Base-by-base conservation (phyloP, 306 rosid genomes). In the Vigna unguiculata region DNA sequence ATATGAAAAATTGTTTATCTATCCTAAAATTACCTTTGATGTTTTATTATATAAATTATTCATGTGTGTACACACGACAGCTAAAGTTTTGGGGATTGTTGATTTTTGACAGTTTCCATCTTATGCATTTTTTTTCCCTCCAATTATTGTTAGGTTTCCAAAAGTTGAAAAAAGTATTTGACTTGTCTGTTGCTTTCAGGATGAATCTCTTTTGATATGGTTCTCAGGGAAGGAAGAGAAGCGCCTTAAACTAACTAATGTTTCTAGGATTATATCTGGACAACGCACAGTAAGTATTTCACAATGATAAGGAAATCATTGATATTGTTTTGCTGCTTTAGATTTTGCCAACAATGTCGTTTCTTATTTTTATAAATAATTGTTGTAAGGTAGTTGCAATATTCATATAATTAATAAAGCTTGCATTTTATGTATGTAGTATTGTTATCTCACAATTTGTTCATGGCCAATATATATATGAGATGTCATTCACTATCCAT, bases 181-280 rank as follows among this genome's bases (percentile, higher is more conserved):
- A 77, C 78, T 71, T 78, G 65, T 32, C 72, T 81, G 12, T 21
- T 66, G 84, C 65, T 86, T 85, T 85, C 97, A 95, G 99, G 99
- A 95, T 62, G 99, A 95, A 84, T 86, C 97, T 71, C 80, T 89
- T 88, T 89, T 95, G 86, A 92, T 95, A 82, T 95, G 99, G 99
- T 89, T 92, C 87, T 95, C 99, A 2, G 99, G 96, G 79, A 92
- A 88, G 80, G 99, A 96, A 84, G 98, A 96, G 90, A 92, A 96
- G 81, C 96, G 84, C 78, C 98, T 96, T 71, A 92, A 91, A 77
- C 91, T 96, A 61, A 91, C 89, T 77, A 92, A 88, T 9, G 99
- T 96, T 47, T 92, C 99, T 71, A 91, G 96, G 87, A 96, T 96
- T 75, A 96, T 91, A 62, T 92, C 99, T 48, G 99, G 99, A 81